Conservation (phyloP, 1,284 basidiomycete genomes). For the Leccinum variabile region DNA sequence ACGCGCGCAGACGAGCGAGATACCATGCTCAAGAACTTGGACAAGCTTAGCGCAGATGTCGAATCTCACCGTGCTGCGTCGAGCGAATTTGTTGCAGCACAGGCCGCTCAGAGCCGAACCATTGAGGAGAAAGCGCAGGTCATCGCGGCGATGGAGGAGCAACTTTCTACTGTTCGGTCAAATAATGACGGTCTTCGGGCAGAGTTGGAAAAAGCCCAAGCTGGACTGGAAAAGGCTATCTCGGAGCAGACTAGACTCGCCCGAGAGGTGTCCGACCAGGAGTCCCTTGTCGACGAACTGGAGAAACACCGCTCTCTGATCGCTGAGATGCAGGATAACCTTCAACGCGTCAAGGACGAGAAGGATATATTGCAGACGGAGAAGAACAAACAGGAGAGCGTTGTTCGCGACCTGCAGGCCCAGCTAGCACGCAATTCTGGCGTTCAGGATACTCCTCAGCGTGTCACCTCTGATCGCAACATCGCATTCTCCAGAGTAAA, state of each 20-base stretch:
- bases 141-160: constrained; percentile 49
- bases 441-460: constrained; percentile 40
- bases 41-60: constrained; percentile 59
- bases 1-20: constrained; percentile 39
- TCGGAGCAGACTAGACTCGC: constrained; percentile 61
- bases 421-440: constrained; percentile 66
- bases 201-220: constrained; percentile 55
- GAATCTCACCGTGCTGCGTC: constrained; percentile 61
- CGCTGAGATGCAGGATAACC: constrained; percentile 70
- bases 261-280: constrained; percentile 70
- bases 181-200: constrained; percentile 55
- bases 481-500: constrained; percentile 56
- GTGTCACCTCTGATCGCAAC: constrained; percentile 53
- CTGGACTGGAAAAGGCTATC: constrained; percentile 59
- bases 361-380: constrained; percentile 75
- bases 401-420: constrained; percentile 73
- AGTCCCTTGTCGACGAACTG: constrained; percentile 70
- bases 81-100: constrained; percentile 52
- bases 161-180: constrained; percentile 45
- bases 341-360: constrained; percentile 77
- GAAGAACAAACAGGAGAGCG: constrained; percentile 63
- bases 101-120: constrained; percentile 49
- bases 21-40: constrained; percentile 50
- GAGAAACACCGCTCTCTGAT: constrained; percentile 74
- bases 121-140: constrained; percentile 50